Evolutionary conservation across 2,329 filamentous ascomycete genomes (phyloP).

Genomic region (Alternaria sp.): DNA sequence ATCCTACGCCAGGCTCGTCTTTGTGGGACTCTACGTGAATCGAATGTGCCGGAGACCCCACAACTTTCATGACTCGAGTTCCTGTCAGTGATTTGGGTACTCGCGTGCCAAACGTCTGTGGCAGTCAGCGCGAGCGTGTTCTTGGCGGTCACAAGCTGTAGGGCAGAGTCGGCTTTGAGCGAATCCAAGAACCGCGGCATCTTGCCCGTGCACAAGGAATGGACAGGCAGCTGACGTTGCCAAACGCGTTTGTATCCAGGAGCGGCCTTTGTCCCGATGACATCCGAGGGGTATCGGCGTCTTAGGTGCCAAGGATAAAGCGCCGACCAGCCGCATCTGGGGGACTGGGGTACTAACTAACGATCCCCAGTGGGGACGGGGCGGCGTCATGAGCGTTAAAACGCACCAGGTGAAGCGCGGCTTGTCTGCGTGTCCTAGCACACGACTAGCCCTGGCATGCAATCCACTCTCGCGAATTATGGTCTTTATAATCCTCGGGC

Average conservation of each 20-base stretch:
- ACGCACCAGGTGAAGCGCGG: conserved; percentile 43
- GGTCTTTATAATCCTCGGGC: conserved; percentile 44
- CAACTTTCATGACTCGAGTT: conserved; percentile 23
- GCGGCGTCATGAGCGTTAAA: conserved; percentile 49
- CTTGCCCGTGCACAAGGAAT: conserved; percentile 18
- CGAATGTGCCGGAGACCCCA: conserved; percentile 19
- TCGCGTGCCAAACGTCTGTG: conserved; percentile 2
- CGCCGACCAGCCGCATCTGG: conserved; percentile 49
- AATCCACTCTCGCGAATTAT: conserved; percentile 46
- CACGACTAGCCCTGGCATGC: conserved; percentile 35
- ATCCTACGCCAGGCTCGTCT: conserved; percentile 25
- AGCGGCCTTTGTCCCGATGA: conserved; percentile 40
- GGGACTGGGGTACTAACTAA: conserved; percentile 50
- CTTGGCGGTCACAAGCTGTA: conserved; percentile 15
- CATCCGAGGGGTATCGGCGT: conserved; percentile 46
- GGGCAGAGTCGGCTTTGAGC: conserved; percentile 21
- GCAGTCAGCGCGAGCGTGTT: neutral
- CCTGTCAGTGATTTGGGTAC: neutral
- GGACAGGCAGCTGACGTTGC: conserved; percentile 39
- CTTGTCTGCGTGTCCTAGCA: conserved; percentile 40
- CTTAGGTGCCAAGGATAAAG: conserved; percentile 36
- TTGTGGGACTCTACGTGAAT: conserved; percentile 14
- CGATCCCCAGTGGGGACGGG: conserved; percentile 45
- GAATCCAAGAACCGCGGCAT: conserved; percentile 31
- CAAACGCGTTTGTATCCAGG: conserved; percentile 22